Evolutionary conservation across 495 filamentous ascomycete species (phyloP).

Genomic region (Aspergillus diversus): DNA sequence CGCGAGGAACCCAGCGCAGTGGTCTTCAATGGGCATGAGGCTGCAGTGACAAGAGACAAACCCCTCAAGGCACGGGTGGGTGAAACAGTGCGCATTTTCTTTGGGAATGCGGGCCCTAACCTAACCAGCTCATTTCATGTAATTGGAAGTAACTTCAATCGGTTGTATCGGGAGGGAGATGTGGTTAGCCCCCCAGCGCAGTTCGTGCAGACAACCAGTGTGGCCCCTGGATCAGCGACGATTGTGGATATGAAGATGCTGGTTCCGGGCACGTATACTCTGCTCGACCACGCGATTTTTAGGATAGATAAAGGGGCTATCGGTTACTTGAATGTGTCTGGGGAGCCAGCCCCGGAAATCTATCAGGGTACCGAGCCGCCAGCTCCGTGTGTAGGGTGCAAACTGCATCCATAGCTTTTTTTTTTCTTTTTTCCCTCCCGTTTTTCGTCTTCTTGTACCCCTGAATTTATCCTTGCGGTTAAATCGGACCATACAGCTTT

Average conservation of each 20-base stretch:
- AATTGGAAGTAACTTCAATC: slow-evolving; percentile 25
- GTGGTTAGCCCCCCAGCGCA: slow-evolving; percentile 25
- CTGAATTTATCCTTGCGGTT: too few species aligned
- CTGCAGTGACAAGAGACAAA: slow-evolving; percentile 19
- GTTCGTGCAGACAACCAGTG: slow-evolving; percentile 19
- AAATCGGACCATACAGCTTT: too few species aligned
- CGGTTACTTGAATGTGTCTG: slow-evolving; percentile 25
- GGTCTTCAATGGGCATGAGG: slow-evolving; percentile 26
- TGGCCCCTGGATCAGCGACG: slow-evolving; percentile 21
- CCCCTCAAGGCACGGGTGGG: slow-evolving; percentile 22
- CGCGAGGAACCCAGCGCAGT: slow-evolving; percentile 26
- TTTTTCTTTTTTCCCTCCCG: background rate
- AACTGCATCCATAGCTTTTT: slow-evolving; percentile 19
- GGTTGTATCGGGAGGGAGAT: slow-evolving; percentile 23
- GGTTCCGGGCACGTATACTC: slow-evolving; percentile 27
- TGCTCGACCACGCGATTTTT: slow-evolving; percentile 29
- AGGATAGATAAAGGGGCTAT: slow-evolving; percentile 25
- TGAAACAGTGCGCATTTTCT: slow-evolving; percentile 25
- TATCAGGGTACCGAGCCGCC: slow-evolving; percentile 21
- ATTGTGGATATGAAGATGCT: slow-evolving; percentile 29
- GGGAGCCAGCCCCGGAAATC: slow-evolving; percentile 15
- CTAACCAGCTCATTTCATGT: slow-evolving; percentile 30
- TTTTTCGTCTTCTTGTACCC: too few species aligned
- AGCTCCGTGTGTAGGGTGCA: slow-evolving; percentile 25
- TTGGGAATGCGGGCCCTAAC: slow-evolving; percentile 26